Conservation (phyloP, 2,329 filamentous ascomycete genomes). For the Cercospora brassicicola region DNA sequence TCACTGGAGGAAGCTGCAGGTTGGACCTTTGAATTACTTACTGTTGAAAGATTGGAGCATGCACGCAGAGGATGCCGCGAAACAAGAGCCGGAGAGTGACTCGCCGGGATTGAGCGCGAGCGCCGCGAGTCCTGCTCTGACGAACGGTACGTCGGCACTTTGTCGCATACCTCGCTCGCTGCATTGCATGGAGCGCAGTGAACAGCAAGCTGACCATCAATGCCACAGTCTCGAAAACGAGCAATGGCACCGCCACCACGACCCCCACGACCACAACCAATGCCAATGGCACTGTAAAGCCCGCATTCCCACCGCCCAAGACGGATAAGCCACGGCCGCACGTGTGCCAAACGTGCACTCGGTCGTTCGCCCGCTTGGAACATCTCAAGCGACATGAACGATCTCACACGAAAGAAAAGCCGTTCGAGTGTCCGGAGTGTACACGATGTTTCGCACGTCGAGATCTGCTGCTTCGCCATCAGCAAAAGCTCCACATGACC, state of each 20-base stretch:
- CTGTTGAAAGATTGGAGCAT: constrained; percentile 24
- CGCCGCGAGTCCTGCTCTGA: constrained; percentile 13
- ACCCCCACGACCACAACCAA: constrained; percentile 1
- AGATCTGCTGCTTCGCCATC: constrained; percentile 87
- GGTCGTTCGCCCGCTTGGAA: constrained; percentile 91
- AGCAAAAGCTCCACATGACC: constrained; percentile 97
- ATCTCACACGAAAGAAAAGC: constrained; percentile 98
- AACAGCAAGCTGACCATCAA: constrained; percentile 1
- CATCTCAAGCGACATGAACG: constrained; percentile 96
- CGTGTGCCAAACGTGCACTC: constrained; percentile 84
- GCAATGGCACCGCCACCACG: constrained; percentile 20
- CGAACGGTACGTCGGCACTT: constrained; percentile 22
- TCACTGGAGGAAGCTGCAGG: constrained; percentile 4
- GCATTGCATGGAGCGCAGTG: neutral
- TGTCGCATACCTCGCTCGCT: neutral
- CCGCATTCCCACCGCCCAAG: constrained; percentile 75
- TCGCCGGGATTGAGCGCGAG: constrained; percentile 27
- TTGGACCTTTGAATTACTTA: neutral
- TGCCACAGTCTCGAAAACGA: constrained; percentile 4
- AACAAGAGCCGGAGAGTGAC: constrained; percentile 31
- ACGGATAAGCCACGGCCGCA: constrained; percentile 97
- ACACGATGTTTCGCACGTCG: constrained; percentile 90
- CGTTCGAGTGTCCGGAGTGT: constrained; percentile 95
- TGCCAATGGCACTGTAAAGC: constrained; percentile 27
- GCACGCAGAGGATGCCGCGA: constrained; percentile 30